Conservation (phyloP, 2,329 filamentous ascomycete genomes). For the Trichoderma gracile region DNA sequence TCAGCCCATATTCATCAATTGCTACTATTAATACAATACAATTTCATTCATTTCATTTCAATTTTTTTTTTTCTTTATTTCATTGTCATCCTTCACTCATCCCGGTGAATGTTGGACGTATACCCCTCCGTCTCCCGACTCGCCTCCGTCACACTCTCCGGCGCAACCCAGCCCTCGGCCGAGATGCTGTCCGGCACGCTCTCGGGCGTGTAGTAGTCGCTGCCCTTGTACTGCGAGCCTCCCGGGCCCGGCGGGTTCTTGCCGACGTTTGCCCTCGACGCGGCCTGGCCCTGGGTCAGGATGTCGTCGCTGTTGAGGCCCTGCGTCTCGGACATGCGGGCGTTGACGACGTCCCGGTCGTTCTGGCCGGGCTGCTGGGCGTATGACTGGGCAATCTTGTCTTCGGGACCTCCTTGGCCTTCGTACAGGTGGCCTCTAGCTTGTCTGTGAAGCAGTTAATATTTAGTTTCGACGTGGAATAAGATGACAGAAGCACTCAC, state of each 20-base stretch:
- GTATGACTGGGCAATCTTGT: slow-evolving; percentile 37
- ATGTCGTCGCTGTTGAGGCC: slow-evolving; percentile 35
- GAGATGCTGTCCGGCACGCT: slow-evolving; percentile 46
- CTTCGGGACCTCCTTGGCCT: slow-evolving; percentile 45
- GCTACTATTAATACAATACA: neutral
- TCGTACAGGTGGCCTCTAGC: slow-evolving; percentile 48
- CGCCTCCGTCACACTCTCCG: slow-evolving; percentile 44
- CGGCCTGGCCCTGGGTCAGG: slow-evolving; percentile 40
- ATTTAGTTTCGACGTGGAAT: too few relatives aligned
- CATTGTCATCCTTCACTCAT: neutral
- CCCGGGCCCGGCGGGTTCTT: slow-evolving; percentile 39
- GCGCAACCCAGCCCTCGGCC: slow-evolving; percentile 45
- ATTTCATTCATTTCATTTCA: neutral
- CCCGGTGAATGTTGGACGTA: neutral
- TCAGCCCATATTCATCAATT: neutral
- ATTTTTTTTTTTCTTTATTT: neutral
- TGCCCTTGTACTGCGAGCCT: slow-evolving; percentile 44
- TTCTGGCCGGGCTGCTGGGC: slow-evolving; percentile 38
- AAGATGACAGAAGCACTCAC: slow-evolving; percentile 36
- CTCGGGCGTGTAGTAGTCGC: slow-evolving; percentile 45
- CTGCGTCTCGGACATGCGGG: slow-evolving; percentile 30
- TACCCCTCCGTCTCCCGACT: slow-evolving; percentile 35
- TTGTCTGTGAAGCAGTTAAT: slow-evolving; percentile 39
- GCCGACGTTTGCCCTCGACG: slow-evolving; percentile 43
- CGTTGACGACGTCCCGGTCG: slow-evolving; percentile 41